A percentile compares a stretch with the other conserved stretches of the same genome.
Evolutionary conservation across 164 flowering plant species (phyloP).

Genomic region (Taxillus chinensis): DNA sequence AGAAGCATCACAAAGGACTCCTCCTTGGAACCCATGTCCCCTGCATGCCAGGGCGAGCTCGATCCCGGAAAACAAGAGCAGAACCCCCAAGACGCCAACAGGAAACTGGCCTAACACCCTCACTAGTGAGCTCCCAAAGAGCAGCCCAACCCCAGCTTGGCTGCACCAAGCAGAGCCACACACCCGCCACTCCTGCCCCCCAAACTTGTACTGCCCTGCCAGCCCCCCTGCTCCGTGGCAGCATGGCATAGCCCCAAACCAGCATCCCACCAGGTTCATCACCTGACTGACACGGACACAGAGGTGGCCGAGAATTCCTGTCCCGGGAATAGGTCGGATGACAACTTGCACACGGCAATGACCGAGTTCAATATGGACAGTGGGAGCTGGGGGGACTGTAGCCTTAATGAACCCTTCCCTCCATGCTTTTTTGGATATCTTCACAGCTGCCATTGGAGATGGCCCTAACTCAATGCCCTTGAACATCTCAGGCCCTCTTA

Average conservation of each 20-base stretch:
- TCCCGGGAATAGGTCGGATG: conserved; percentile 59
- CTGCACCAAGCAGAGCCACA: conserved; percentile 61
- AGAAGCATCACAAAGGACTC: conserved; percentile 59
- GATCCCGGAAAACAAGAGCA: conserved; percentile 74
- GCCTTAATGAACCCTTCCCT: conserved; percentile 67
- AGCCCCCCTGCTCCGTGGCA: conserved; percentile 89
- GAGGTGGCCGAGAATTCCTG: conserved; percentile 46
- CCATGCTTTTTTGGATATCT: conserved; percentile 47
- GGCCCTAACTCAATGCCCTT: conserved; percentile 52
- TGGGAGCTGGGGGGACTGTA: conserved; percentile 68
- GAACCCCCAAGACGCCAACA: conserved; percentile 69
- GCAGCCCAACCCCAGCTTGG: conserved; percentile 60
- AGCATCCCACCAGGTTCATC: conserved; percentile 72
- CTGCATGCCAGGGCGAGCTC: conserved; percentile 73
- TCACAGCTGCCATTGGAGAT: conserved; percentile 27
- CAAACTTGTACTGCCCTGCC: conserved; percentile 85
- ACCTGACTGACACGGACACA: conserved; percentile 52
- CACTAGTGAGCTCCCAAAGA: conserved; percentile 57
- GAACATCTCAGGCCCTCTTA: conserved; percentile 35
- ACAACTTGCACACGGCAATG: conserved; percentile 57
- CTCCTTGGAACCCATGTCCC: conserved; percentile 51
- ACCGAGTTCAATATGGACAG: conserved; percentile 64
- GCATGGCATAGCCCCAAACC: conserved; percentile 82
- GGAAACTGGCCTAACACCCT: conserved; percentile 55
- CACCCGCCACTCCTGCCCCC: conserved; percentile 83